Base-by-base conservation (phyloP, 164 flowering plant species). In the Vitis cinerea region DNA sequence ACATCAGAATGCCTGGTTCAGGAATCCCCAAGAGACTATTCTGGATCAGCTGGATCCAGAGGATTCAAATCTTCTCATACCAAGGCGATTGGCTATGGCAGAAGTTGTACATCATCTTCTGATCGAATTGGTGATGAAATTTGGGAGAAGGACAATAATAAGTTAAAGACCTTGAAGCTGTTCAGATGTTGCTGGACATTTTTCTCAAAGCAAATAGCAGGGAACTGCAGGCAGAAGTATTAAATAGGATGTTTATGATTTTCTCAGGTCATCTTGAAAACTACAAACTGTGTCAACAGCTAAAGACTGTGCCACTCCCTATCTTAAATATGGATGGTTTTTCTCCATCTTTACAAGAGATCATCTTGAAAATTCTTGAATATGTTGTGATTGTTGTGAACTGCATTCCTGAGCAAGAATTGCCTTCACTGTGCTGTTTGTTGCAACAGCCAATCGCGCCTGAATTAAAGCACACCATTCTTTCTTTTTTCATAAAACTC, bases 191-290 rank as follows among this genome's bases (percentile, higher is more conserved):
- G 23, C 23, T 1, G 23, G 23, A 19, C 23, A 19, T 19, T 19
- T 19, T 19, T 19, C 23, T 19, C 23, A 19, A 19, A 19, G 23
- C 23, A 19, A 19, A 19, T 19, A 19, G 1, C 76, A 82, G 79
- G 70, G 93, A 86, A 61, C 71, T 96, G 66, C 97, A 92, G 82
- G 95, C 88, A 71, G 99, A 96, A 80, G 98, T 96, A 50, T 74
- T 96, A 69, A 93, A 87, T 75, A 83, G 98, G 82, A 87, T 96
- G 94, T 93, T 96, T 57, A 96, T 92, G 77, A 86, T 96, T 73
- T 93, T 93, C 78, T 93, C 99, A 17, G 86, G 96, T 76, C 97
- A 96, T 81, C 81, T 89, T 72, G 99, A 96, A 70, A 96, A 96
- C 81, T 96, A 96, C 82, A 88, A 81, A 75, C 63, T 96, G 68